Base-by-base conservation (phyloP, 768 basidiomycete species). In the Cyclocybe aegerita region DNA sequence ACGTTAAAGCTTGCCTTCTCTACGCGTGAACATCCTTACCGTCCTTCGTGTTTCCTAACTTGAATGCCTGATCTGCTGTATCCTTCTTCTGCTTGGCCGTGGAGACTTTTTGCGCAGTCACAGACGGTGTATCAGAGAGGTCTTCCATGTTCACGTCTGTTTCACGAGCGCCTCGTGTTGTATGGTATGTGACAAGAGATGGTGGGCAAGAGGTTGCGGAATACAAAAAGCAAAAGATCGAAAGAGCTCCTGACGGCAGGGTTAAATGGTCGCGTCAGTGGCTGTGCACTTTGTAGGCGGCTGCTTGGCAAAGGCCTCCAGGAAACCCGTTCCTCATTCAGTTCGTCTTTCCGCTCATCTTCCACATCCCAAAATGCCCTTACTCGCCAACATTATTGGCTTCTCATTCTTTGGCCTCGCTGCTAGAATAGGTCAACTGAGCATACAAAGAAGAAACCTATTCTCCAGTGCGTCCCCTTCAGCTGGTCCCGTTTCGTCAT, bases 341-440 rank as follows among this genome's bases (percentile, higher is more conserved):
- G 35, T 40, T 46, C 42, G 53, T 49, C 39, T 46, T 39, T 30
- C 32, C 46, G 23, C 15, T 37, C 39, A 35, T 40, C 46, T 39
- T 30, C 38, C 42, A 48, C 46, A 31, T 12, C 52, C 48, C 38
- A 58, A n/a, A 54, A 90, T 89, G 85, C 64, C 86, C 37, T 70
- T 90, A 62, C 71, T 88, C 49, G 71, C 81, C 43, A 89, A 81
- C 63, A 69, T 92, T 54, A 66, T 90, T 63, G 89, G 90, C 37
- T 90, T 90, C 69, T 88, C 90, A 2, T 68, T 79, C 49, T 86
- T 93, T 63, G 93, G 93, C 38, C 85, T 97, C 51, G 85, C 85
- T 15, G 84, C 86, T 14, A 80, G 94, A 52, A 75, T 93, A 53
- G 91, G 90, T 60, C 93, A 95, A 70, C 83, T 97, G 16, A 88